Base-by-base conservation (phyloP, 1,284 basidiomycete species). In the Irpex lacteus region DNA sequence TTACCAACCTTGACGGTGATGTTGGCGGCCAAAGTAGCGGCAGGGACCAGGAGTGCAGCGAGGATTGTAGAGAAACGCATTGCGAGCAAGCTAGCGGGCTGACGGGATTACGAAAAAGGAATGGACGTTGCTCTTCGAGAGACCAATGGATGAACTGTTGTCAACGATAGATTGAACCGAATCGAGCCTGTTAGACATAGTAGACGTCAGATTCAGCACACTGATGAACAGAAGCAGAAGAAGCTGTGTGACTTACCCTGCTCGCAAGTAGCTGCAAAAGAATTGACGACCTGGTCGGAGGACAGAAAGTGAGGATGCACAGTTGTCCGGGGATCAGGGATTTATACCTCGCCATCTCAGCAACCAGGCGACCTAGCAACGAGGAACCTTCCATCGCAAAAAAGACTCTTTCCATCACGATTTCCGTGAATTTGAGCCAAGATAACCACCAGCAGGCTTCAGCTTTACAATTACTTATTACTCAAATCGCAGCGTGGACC, bases 11-110 rank as follows among this genome's bases (percentile, higher is more conserved):
- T 67, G 66, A 87, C 80, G 40, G 65, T 73, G 70, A 65, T 72
- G 71, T 59, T 69, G 63, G 73, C 70, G 54, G 80, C 83, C 61
- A 79, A 71, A 63, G 75, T 80, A 57, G 73, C 73, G 64, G 76
- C 76, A 65, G 78, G 76, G 69, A 78, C 75, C 67, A 77, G 71
- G 69, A 85, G 74, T 71, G 78, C 76, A 74, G 80, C 74, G 68
- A 74, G 69, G 72, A 78, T 65, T 70, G 81, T 65, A 68, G 81
- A 80, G 78, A 82, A 82, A 73, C 76, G 82, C 85, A 87, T 87
- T 70, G 75, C 82, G 74, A 70, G 69, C 66, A 69, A 58, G 32
- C 69, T 59, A 15, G 26, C 5, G 38, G 53, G 37, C 40, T 60
- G 56, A 38, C 7, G 32, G 26, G 62, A 13, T n/a, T 49, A 47